These are phyloP conservation scores for Cordyceps javanica DNA, from an alignment of 2,329 filamentous ascomycete genomes.

Conservation along the genomic window DNA sequence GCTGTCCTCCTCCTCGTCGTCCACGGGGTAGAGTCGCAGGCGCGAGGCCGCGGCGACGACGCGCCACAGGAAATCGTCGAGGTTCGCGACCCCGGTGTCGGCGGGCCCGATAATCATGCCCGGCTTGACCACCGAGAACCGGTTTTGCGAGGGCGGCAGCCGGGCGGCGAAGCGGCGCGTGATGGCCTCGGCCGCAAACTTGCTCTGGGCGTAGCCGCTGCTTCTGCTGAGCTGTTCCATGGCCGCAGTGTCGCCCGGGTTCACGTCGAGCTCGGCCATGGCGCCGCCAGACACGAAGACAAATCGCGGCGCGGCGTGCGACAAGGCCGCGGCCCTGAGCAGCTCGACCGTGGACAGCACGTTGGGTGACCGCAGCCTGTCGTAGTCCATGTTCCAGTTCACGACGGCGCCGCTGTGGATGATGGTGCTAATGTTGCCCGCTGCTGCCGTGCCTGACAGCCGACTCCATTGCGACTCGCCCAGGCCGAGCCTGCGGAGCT, in stretches of 20 bases:
- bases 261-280: background rate
- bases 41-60: slow-evolving; percentile 11
- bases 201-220: slow-evolving; percentile 20
- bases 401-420: slow-evolving; percentile 80
- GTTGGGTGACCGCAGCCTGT: slow-evolving; percentile 64
- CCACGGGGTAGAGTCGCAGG: slow-evolving; percentile 15
- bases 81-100: slow-evolving; percentile 17
- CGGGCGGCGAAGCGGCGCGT: slow-evolving; percentile 9
- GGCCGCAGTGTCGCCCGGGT: background rate
- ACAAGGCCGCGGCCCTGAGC: slow-evolving; percentile 14
- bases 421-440: slow-evolving; percentile 59
- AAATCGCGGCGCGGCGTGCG: slow-evolving; percentile 15
- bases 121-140: slow-evolving; percentile 18
- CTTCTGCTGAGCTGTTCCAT: background rate
- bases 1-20: slow-evolving; percentile 4
- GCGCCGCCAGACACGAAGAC: slow-evolving; percentile 21
- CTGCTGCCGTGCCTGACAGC: slow-evolving; percentile 33
- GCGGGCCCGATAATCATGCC: slow-evolving; percentile 19
- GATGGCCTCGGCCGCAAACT: slow-evolving; percentile 19
- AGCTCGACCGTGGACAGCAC: slow-evolving; percentile 39
- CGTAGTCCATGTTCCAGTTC: slow-evolving; percentile 77
- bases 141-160: slow-evolving; percentile 4
- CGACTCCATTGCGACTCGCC: slow-evolving; percentile 55
- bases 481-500: slow-evolving; percentile 64
- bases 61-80: slow-evolving; percentile 20